Evolutionary conservation across 345 rosid species (phyloP).

Genomic region (Pugionium dolabratum): DNA sequence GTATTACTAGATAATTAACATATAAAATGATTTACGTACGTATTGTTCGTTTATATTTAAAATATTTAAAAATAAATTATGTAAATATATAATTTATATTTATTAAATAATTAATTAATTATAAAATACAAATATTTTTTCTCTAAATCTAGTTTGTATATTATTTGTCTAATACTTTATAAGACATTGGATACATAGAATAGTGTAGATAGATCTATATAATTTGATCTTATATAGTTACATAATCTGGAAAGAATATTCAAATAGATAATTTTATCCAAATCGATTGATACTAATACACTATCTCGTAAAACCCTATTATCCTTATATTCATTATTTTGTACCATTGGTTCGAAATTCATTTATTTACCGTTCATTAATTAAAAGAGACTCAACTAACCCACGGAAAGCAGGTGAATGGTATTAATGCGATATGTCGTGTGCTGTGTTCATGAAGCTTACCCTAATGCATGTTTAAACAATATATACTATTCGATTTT

Average conservation of each 20-base stretch:
- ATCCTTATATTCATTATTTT: neutral
- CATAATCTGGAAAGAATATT: too few relatives aligned
- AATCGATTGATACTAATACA: neutral
- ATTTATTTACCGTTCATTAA: constrained; percentile 6
- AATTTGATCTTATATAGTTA: too few relatives aligned
- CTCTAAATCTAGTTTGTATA: too few relatives aligned
- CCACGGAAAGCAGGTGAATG: constrained; percentile 18
- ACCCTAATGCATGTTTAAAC: constrained; percentile 28
- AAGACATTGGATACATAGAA: too few relatives aligned
- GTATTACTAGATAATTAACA: too few relatives aligned
- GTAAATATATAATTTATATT: too few relatives aligned
- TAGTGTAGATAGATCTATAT: too few relatives aligned
- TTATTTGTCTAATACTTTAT: neutral
- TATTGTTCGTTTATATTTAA: too few relatives aligned
- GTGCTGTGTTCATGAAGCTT: neutral
- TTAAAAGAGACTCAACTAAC: constrained; percentile 26
- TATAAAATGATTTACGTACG: too few relatives aligned
- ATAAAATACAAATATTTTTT: too few relatives aligned
- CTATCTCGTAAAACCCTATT: neutral
- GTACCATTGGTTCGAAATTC: neutral
- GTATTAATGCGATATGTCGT: constrained; percentile 15
- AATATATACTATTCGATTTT: neutral
- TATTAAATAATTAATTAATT: too few relatives aligned
- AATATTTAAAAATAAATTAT: too few relatives aligned
- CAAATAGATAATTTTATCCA: neutral